Evolutionary conservation across 306 rosid species (phyloP).

Genomic region (Dalbergia oliveri): DNA sequence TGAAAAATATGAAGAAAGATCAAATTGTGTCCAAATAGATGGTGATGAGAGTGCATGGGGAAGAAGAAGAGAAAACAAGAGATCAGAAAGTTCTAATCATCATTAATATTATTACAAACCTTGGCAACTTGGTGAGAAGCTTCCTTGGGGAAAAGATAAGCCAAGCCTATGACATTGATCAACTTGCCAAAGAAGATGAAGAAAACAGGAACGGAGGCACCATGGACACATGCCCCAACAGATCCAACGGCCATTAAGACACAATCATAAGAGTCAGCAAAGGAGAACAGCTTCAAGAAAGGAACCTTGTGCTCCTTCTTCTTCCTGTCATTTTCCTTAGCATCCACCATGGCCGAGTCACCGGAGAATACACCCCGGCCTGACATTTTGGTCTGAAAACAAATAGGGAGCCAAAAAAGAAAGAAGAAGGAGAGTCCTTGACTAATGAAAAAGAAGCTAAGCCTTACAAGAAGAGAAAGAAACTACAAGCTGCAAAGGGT

Average conservation of each 20-base stretch:
- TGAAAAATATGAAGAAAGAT: not conserved
- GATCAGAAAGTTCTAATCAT: not conserved
- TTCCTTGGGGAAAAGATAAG: conserved; percentile 87
- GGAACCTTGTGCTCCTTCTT: conserved; percentile 66
- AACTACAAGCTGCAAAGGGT: conserved; percentile 19
- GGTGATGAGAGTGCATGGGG: conserved; percentile 5
- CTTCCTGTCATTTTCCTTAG: conserved; percentile 25
- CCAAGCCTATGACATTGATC: conserved; percentile 88
- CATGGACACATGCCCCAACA: conserved; percentile 86
- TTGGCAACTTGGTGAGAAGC: conserved; percentile 95
- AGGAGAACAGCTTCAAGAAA: conserved; percentile 69
- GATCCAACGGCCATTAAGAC: conserved; percentile 78
- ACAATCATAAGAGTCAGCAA: conserved; percentile 84
- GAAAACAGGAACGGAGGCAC: conserved; percentile 96
- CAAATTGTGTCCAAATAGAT: not conserved
- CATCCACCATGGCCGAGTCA: conserved; percentile 28
- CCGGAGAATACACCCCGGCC: conserved; percentile 52
- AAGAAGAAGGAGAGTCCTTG: not conserved
- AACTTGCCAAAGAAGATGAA: conserved; percentile 90
- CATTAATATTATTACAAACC: conserved; percentile 49
- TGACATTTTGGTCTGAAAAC: conserved; percentile 52
- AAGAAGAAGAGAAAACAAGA: conserved; percentile 2
- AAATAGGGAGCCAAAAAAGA: not conserved
- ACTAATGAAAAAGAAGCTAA: not conserved
- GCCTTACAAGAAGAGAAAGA: not conserved